A percentile compares a stretch with the other conserved stretches of the same genome.
phyloP scores from a whole-genome alignment of 176 grass and related monocot genomes.

The Alloteropsis semialata region DNA sequence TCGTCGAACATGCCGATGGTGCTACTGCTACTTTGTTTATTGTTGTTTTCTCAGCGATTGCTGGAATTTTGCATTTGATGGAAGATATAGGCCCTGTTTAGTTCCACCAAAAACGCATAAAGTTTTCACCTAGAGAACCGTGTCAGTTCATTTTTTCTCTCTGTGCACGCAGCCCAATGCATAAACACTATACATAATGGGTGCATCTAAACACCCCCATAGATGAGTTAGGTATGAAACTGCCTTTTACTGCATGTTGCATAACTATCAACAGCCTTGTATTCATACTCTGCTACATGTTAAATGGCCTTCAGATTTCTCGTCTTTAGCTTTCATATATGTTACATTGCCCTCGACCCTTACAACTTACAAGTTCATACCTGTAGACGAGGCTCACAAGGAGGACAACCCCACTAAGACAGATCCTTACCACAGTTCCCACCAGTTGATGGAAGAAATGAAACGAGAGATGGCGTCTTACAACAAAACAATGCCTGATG shows the following conservation, averaged over 20 bases:
- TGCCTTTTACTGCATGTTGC: background rate
- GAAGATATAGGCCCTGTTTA: too few species aligned
- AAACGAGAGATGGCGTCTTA: background rate
- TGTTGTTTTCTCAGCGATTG: too few species aligned
- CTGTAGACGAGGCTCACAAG: background rate
- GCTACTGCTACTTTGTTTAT: too few species aligned
- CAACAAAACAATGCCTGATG: background rate
- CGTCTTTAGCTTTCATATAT: background rate
- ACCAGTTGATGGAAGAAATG: background rate
- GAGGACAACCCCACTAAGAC: background rate
- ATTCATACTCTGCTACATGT: background rate
- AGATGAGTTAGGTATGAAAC: background rate
- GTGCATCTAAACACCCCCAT: too few species aligned
- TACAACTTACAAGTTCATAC: background rate
- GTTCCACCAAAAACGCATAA: too few species aligned
- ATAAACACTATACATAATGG: too few species aligned
- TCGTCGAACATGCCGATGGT: too few species aligned
- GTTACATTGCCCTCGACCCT: background rate
- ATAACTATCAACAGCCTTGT: background rate
- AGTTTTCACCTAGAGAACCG: too few species aligned
- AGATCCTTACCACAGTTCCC: background rate
- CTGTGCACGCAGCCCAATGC: too few species aligned
- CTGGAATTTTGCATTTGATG: too few species aligned
- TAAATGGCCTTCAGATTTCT: background rate
- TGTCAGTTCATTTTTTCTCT: too few species aligned